Evolutionary conservation across 2,329 filamentous ascomycete genomes (phyloP), one percentile per base, ranked within the genome.

Genomic region (Calonectria pauciramosa): DNA sequence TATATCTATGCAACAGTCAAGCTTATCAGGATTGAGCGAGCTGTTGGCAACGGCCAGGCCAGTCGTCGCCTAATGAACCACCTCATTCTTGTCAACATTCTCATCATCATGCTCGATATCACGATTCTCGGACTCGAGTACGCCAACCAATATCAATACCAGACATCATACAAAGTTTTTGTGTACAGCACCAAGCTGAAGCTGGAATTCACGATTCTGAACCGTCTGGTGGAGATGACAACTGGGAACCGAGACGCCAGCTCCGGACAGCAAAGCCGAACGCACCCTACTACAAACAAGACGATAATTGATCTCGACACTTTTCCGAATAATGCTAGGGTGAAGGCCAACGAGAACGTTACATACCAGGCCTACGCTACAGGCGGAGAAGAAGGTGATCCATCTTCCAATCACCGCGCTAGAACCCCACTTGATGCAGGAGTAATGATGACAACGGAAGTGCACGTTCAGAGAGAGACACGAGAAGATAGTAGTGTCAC

Each of bases 1-100:
- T 91, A 90, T 80, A 90, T 91, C 71, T 84, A 82, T 80, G 89
- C 91, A 76, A 90, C 90, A 0, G 81, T 88, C 72, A 87, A 85
- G 38, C 86, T 90, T 70, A 83, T 91, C 65, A 86, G 85, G 9
- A 77, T 87, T 20, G 86, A 89, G 72, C 84, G 85, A 4, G 73
- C 75, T 16, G 78, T 81, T 75, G 76, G 78, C 11, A 79, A 80
- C 70, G 75, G 72, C 36, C 71, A 75, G 2, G 75, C 75, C 3
- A 79, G 76, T 13, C 75, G 80, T 28, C 79, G 79, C 2, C 75
- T 82, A 0, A 80, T 82, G 79, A 80, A 82, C 75, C 87, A 89
- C 75, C 82, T 89, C 5, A 82, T 89, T 28, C 84, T 83, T 34
- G 85, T 88, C 70, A 89, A 90, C 73, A 78, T 86, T 2, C 70